Evolutionary conservation across 2,329 filamentous ascomycete genomes (phyloP).

Genomic region (Parastagonospora nodorum): DNA sequence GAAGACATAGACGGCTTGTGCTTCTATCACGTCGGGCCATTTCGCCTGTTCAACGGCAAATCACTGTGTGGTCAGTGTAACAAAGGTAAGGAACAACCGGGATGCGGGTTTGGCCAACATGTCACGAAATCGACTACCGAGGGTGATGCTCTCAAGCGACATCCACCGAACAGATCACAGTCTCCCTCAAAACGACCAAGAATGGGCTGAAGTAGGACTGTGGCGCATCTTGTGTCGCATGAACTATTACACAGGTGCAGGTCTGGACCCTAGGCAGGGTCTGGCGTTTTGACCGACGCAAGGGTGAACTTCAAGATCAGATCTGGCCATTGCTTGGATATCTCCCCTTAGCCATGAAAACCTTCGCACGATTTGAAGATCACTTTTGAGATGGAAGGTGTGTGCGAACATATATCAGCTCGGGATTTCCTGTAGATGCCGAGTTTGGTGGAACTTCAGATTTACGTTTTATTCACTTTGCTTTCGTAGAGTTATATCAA

Average conservation of each 20-base stretch:
- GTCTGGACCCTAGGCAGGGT: neutral
- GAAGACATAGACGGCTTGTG: conserved; percentile 10
- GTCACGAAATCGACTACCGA: neutral
- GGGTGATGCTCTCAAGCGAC: neutral
- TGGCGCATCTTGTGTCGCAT: too few species aligned
- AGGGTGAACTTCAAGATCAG: neutral
- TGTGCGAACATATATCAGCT: too few species aligned
- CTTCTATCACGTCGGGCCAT: conserved; percentile 21
- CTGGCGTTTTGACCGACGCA: neutral
- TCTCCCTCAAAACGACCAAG: neutral
- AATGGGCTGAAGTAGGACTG: neutral
- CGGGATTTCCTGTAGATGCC: too few species aligned
- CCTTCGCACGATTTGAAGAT: too few species aligned
- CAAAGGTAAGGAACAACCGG: conserved; percentile 7
- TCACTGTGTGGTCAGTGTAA: conserved; percentile 15
- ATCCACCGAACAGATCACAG: neutral
- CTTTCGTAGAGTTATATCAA: too few species aligned
- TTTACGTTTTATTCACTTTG: too few species aligned
- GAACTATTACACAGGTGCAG: too few species aligned
- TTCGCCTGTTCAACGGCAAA: neutral
- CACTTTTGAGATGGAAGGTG: too few species aligned
- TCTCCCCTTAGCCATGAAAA: too few species aligned
- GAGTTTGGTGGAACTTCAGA: too few species aligned
- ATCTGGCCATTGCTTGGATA: too few species aligned
- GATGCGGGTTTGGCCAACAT: conserved; percentile 6